phyloP scores from a whole-genome alignment of 768 basidiomycete species.

The Russula olivacea region DNA sequence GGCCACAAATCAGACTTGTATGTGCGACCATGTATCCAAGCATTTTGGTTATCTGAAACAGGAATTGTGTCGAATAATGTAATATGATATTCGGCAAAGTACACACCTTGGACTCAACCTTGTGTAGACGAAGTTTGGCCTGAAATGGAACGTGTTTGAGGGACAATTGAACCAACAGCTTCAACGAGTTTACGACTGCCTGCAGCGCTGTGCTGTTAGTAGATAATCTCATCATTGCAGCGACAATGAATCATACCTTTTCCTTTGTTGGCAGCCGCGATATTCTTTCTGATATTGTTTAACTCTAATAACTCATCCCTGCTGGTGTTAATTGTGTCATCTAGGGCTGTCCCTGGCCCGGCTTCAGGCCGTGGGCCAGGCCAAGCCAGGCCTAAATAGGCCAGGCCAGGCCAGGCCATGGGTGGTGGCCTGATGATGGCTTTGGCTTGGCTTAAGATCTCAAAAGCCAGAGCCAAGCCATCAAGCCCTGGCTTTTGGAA shows the following conservation, averaged over 20 bases:
- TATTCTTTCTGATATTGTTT: not conserved
- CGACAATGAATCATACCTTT: not conserved
- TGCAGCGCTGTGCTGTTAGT: not conserved
- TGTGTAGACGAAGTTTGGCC: not conserved
- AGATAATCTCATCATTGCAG: not conserved
- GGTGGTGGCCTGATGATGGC: too few species aligned
- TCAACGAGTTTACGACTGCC: not conserved
- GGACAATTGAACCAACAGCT: not conserved
- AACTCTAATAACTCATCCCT: not conserved
- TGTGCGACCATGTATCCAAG: not conserved
- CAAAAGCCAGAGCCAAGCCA: too few species aligned
- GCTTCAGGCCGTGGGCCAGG: too few species aligned
- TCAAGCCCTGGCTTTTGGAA: too few species aligned
- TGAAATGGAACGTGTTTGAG: not conserved
- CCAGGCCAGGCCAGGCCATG: too few species aligned
- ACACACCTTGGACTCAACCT: not conserved
- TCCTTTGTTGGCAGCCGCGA: not conserved
- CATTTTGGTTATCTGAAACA: not conserved
- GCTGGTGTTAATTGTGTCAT: not conserved
- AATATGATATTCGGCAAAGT: not conserved
- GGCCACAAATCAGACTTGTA: not conserved
- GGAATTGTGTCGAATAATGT: not conserved
- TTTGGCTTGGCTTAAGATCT: too few species aligned
- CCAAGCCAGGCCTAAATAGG: too few species aligned
- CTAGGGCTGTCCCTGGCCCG: too few species aligned